A percentile compares a stretch with the other conserved stretches of the same genome.
phyloP scores from a whole-genome alignment of 192 early-diverging fungal genomes.

The Oehlia diaphana region DNA sequence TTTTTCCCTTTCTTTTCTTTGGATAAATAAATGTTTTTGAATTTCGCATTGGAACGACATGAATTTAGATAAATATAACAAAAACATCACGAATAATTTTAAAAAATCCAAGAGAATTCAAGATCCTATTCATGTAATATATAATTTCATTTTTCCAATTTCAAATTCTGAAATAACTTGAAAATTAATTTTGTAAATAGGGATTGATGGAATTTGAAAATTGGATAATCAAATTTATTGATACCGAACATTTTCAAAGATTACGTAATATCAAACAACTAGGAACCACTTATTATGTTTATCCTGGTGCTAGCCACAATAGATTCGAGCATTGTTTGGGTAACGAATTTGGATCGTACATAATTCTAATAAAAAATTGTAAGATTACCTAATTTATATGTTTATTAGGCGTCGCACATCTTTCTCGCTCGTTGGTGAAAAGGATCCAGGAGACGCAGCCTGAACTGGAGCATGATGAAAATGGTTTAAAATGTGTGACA shows the following conservation, averaged over 20 bases:
- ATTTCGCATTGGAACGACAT: too few species aligned
- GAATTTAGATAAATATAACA: too few species aligned
- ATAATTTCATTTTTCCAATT: not conserved
- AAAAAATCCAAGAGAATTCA: not conserved
- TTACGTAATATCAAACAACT: conserved; percentile 89
- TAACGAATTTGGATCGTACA: not conserved
- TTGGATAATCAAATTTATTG: conserved; percentile 68
- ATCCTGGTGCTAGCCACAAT: conserved; percentile 91
- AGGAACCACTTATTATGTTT: conserved; percentile 87
- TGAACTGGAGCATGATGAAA: conserved; percentile 69
- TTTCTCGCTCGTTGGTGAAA: conserved; percentile 75
- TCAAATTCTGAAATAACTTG: not conserved
- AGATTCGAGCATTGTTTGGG: conserved; percentile 92
- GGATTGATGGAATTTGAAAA: conserved; percentile 77
- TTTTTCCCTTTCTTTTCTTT: too few species aligned
- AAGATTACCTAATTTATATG: conserved; percentile 3
- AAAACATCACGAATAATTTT: too few species aligned
- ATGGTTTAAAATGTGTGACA: conserved; percentile 82
- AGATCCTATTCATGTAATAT: conserved; percentile 3
- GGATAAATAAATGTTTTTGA: too few species aligned
- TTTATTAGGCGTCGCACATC: conserved; percentile 71
- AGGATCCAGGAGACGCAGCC: conserved; percentile 75
- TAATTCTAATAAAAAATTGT: not conserved
- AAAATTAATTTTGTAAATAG: conserved; percentile 29
- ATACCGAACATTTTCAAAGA: conserved; percentile 95